Evolutionary conservation across 768 basidiomycete species (phyloP).

Genomic region (Leccinum boreale): DNA sequence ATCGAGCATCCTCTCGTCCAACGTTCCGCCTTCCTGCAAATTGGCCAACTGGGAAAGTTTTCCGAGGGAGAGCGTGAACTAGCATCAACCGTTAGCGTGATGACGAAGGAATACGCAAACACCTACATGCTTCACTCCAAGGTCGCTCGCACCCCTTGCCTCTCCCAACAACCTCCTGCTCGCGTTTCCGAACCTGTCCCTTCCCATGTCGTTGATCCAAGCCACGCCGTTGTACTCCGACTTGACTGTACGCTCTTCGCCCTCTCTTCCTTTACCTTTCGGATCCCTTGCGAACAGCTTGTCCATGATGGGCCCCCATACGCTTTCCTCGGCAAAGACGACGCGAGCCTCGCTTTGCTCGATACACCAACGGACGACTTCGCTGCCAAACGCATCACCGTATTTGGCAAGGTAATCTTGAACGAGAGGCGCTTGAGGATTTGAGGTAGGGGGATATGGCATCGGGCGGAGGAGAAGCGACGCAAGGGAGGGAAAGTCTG

Average conservation of each 20-base stretch:
- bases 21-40: slow-evolving; percentile 40
- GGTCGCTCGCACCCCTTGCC: slow-evolving; percentile 49
- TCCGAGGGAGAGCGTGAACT: slow-evolving; percentile 91
- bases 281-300: slow-evolving; percentile 50
- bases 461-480: slow-evolving; percentile 71
- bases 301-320: slow-evolving; percentile 62
- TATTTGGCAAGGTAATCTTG: slow-evolving; percentile 74
- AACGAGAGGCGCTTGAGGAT: slow-evolving; percentile 60
- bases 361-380: slow-evolving; percentile 91
- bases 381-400: slow-evolving; percentile 80
- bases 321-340: slow-evolving; percentile 74
- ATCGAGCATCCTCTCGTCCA: slow-evolving; percentile 54
- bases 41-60: slow-evolving; percentile 80
- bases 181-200: slow-evolving; percentile 61
- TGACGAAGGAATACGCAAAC: neutral
- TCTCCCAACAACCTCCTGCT: slow-evolving; percentile 62
- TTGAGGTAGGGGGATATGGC: slow-evolving; percentile 61
- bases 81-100: slow-evolving; percentile 7
- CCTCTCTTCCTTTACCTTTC: slow-evolving; percentile 26
- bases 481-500: slow-evolving; percentile 83
- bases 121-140: slow-evolving; percentile 77
- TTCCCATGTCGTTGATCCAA: slow-evolving; percentile 87
- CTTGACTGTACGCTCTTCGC: slow-evolving; percentile 37
- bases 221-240: slow-evolving; percentile 55
- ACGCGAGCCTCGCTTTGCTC: slow-evolving; percentile 82